Conservation (phyloP, 1,284 basidiomycete species). For the Ustilago lituana region DNA sequence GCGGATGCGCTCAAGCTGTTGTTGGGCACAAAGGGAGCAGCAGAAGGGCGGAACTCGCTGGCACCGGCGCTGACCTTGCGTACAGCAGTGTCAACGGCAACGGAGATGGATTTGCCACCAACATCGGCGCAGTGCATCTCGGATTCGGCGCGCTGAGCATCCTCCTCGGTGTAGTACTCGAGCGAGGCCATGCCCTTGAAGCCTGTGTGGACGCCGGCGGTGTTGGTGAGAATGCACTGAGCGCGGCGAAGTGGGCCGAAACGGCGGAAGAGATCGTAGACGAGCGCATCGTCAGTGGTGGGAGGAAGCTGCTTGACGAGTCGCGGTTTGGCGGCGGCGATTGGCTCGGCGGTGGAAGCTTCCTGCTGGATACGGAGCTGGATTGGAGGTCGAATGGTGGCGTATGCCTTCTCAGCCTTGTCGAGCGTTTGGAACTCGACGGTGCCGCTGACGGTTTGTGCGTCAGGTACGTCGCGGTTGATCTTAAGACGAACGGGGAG, state of each 20-base stretch:
- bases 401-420: slow-evolving; percentile 61
- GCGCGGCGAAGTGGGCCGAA: slow-evolving; percentile 55
- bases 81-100: slow-evolving; percentile 43
- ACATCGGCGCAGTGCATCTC: slow-evolving; percentile 60
- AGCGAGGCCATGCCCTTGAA: slow-evolving; percentile 60
- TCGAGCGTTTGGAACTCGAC: slow-evolving; percentile 60
- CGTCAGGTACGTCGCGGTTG: slow-evolving; percentile 35
- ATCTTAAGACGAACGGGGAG: slow-evolving; percentile 57
- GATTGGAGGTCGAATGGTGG: slow-evolving; percentile 46
- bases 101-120: slow-evolving; percentile 57
- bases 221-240: slow-evolving; percentile 53
- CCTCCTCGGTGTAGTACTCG: slow-evolving; percentile 51
- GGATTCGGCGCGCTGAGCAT: slow-evolving; percentile 52
- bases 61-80: slow-evolving; percentile 35
- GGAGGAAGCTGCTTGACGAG: slow-evolving; percentile 60
- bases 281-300: slow-evolving; percentile 42
- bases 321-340: slow-evolving; percentile 45
- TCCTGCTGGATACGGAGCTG: slow-evolving; percentile 40
- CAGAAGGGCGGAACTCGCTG: slow-evolving; percentile 49
- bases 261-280: slow-evolving; percentile 59
- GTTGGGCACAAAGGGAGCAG: slow-evolving; percentile 50
- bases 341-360: slow-evolving; percentile 26
- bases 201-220: slow-evolving; percentile 55
- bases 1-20: slow-evolving; percentile 47
- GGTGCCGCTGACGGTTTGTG: slow-evolving; percentile 44